These are phyloP conservation scores for Neurospora sp. DNA, from an alignment of 495 filamentous ascomycete species.

Conservation along the genomic window DNA sequence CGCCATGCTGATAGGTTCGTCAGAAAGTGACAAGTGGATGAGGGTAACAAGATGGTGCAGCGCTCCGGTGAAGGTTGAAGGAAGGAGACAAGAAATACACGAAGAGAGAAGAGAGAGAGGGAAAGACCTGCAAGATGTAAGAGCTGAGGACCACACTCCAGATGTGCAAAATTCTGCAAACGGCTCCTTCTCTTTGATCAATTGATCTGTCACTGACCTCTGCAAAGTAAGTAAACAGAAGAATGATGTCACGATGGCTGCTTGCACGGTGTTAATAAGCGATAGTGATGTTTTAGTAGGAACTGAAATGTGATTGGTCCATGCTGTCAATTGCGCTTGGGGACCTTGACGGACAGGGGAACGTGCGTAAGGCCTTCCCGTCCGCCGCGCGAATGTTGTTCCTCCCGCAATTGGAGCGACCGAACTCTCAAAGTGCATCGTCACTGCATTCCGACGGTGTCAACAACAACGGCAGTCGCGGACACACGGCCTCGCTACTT, in stretches of 20 bases:
- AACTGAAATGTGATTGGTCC: neutral
- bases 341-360: neutral
- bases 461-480: neutral
- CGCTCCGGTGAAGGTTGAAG: neutral
- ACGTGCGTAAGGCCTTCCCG: neutral
- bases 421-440: neutral
- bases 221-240: neutral
- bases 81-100: neutral
- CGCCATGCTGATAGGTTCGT: constrained; percentile 5
- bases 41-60: neutral
- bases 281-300: neutral
- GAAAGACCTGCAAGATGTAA: neutral
- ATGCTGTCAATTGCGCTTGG: neutral
- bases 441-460: neutral
- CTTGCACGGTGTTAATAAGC: neutral
- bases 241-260: neutral
- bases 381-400: neutral
- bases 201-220: neutral
- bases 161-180: neutral
- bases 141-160: neutral
- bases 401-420: neutral
- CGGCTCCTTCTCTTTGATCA: neutral
- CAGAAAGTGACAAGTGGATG: neutral
- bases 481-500: neutral
- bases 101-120: neutral